Evolutionary conservation across 148 eudicot species (phyloP).

Genomic region (Fagopyrum esculentum): DNA sequence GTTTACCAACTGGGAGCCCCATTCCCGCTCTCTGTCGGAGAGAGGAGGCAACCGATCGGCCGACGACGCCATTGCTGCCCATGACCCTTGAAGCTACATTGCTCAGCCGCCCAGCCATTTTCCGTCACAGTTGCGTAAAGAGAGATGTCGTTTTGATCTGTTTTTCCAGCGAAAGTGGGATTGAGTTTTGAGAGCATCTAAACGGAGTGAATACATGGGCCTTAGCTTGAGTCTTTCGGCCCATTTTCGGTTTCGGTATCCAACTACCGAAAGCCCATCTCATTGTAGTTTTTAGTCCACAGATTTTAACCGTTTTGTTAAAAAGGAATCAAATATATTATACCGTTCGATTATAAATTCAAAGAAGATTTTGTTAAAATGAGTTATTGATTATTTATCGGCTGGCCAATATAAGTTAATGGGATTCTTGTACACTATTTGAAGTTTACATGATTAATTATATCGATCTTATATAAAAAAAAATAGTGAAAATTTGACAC

Average conservation of each 20-base stretch:
- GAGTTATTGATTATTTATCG: no score
- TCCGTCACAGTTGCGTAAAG: conserved; percentile 4
- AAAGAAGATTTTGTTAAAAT: no score
- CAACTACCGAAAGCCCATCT: background rate
- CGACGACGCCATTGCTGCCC: conserved; percentile 69
- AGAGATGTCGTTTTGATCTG: conserved; percentile 10
- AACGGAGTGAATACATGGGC: background rate
- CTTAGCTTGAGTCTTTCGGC: background rate
- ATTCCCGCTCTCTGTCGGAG: conserved; percentile 80
- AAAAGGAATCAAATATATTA: no score
- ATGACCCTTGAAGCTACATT: conserved; percentile 57
- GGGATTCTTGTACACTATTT: no score
- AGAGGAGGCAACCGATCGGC: conserved; percentile 52
- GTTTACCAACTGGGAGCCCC: conserved; percentile 94
- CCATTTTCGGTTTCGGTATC: background rate
- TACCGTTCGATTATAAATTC: no score
- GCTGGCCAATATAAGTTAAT: no score
- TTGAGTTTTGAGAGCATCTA: background rate
- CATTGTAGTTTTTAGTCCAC: background rate
- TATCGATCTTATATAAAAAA: no score
- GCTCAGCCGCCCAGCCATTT: conserved; percentile 71
- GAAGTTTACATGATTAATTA: no score
- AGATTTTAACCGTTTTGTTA: no score
- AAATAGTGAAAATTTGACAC: no score
- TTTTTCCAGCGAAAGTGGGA: background rate